Percentiles rank a stretch among this genome's conserved stretches.
These are phyloP conservation scores for Helicostylum pulchrum DNA, from an alignment of 192 early-diverging fungal genomes.

Conservation along the genomic window DNA sequence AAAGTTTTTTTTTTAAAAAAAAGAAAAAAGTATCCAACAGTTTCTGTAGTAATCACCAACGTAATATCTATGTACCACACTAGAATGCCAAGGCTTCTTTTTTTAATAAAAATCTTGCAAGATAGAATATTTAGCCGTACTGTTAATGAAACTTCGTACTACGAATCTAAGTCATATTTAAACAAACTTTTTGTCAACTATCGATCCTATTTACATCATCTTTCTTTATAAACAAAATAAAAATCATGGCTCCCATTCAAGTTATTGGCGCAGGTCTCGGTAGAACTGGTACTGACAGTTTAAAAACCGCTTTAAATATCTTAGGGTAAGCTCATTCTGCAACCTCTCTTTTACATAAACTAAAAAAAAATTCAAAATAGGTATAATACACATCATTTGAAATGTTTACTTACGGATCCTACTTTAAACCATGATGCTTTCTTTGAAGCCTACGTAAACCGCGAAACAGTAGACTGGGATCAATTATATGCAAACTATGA, in stretches of 20 bases:
- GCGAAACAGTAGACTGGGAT: slow-evolving; percentile 21
- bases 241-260: slow-evolving; percentile 19
- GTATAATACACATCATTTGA: slow-evolving; percentile 25
- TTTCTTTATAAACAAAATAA: no score
- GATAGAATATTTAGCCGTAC: no score
- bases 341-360: not conserved
- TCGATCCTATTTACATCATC: no score
- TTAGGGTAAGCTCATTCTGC: slow-evolving; percentile 14
- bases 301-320: slow-evolving; percentile 17
- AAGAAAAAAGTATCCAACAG: no score
- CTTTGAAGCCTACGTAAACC: not conserved
- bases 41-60: no score
- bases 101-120: no score
- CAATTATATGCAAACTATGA: slow-evolving; percentile 7
- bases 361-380: slow-evolving; percentile 10
- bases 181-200: no score
- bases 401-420: slow-evolving; percentile 11
- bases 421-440: not conserved
- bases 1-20: no score
- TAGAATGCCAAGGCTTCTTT: no score
- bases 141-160: no score
- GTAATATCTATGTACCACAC: no score
- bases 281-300: slow-evolving; percentile 25
- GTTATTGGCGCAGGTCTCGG: slow-evolving; percentile 29
- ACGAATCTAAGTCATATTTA: no score